These are phyloP conservation scores for Nicotiana tomentosiformis DNA, from an alignment of 257 asterid genomes.

Conservation along the genomic window DNA sequence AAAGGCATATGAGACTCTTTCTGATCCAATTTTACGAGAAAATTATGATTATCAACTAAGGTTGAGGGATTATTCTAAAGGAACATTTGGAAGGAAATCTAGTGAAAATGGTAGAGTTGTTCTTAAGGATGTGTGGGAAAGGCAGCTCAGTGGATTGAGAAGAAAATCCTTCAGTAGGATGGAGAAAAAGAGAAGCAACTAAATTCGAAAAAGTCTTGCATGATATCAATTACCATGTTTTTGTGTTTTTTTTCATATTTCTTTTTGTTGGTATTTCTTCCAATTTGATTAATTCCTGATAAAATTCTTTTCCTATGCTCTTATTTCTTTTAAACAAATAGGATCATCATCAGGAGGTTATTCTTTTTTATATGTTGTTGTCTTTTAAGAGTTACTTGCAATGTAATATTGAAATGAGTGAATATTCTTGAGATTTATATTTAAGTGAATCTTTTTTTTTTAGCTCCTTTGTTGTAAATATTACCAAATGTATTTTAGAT, in stretches of 20 bases:
- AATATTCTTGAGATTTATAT: background rate
- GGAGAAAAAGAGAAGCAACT: constrained; percentile 12
- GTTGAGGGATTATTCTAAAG: background rate
- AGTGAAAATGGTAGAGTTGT: background rate
- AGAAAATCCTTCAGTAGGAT: constrained; percentile 21
- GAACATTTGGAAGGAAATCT: background rate
- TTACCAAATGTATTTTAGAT: background rate
- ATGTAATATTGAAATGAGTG: background rate
- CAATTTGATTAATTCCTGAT: background rate
- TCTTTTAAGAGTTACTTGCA: background rate
- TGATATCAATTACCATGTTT: background rate
- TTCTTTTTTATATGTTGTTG: background rate
- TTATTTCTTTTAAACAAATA: background rate
- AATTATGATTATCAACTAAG: constrained; percentile 29
- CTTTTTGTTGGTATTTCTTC: background rate
- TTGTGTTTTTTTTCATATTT: background rate
- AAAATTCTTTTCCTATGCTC: background rate
- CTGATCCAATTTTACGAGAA: constrained; percentile 28
- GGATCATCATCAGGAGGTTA: background rate
- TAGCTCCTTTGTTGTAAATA: background rate
- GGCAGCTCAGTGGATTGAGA: constrained; percentile 33
- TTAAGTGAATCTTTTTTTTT: background rate
- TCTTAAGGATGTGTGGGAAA: constrained; percentile 41
- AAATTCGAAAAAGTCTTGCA: background rate
- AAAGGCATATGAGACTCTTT: constrained; percentile 38